These are phyloP conservation scores for Hymenoscyphus salicellus DNA, from an alignment of 2,329 filamentous ascomycete species.

Conservation along the genomic window DNA sequence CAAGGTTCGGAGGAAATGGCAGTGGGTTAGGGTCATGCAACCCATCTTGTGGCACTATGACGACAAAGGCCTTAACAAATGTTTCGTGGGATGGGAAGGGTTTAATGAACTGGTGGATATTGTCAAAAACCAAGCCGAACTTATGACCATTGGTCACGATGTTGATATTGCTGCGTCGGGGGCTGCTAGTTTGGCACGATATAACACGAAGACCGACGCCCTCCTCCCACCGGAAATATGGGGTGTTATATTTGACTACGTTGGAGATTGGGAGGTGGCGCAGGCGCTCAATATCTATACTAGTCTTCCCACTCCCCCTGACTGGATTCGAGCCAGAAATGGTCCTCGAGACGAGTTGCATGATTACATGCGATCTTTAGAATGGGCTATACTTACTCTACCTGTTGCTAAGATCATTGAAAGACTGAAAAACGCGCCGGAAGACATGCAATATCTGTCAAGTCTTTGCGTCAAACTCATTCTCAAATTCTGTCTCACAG, in stretches of 20 bases:
- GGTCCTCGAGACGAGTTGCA: constrained; percentile 63
- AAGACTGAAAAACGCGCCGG: constrained; percentile 68
- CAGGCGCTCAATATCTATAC: constrained; percentile 78
- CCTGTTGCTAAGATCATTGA: constrained; percentile 69
- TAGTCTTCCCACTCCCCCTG: constrained; percentile 66
- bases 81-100: constrained; percentile 58
- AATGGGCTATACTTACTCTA: constrained; percentile 78
- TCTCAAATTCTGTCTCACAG: constrained; percentile 82
- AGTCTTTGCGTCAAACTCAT: constrained; percentile 82
- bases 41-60: constrained; percentile 80
- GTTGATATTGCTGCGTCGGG: constrained; percentile 44
- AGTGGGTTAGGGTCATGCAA: constrained; percentile 77
- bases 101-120: constrained; percentile 71
- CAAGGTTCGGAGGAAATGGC: constrained; percentile 80
- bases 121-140: constrained; percentile 73
- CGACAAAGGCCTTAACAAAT: constrained; percentile 48
- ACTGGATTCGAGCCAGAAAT: constrained; percentile 66
- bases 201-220: constrained; percentile 39
- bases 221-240: constrained; percentile 80
- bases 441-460: constrained; percentile 68
- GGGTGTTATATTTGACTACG: constrained; percentile 80
- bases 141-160: constrained; percentile 70
- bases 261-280: constrained; percentile 88
- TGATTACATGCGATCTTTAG: constrained; percentile 73
- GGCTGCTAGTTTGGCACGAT: constrained; percentile 43